Evolutionary conservation across 2,329 filamentous ascomycete species (phyloP).

Genomic region (Thielaviopsis punctulata): DNA sequence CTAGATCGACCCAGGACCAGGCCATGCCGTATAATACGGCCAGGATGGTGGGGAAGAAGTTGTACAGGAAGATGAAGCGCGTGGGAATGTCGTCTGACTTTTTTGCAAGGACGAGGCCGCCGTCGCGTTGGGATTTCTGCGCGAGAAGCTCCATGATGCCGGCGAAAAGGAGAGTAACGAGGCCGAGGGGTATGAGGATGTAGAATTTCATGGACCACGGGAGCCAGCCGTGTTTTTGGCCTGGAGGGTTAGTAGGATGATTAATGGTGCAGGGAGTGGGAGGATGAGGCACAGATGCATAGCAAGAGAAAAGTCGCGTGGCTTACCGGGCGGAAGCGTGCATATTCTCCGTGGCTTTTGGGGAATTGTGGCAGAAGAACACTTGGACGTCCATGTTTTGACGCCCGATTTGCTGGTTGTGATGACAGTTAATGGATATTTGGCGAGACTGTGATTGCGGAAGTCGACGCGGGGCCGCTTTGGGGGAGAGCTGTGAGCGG

Average conservation of each 20-base stretch:
- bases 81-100: conserved; percentile 20
- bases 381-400: background rate
- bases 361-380: background rate
- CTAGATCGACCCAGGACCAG: conserved; percentile 43
- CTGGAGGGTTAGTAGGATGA: background rate
- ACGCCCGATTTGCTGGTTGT: background rate
- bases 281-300: background rate
- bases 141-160: conserved; percentile 28
- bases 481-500: too few species aligned
- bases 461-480: background rate
- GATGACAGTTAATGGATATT: background rate
- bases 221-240: conserved; percentile 11
- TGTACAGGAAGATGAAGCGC: conserved; percentile 23
- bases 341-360: background rate
- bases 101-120: conserved; percentile 22
- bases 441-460: background rate
- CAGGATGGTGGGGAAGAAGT: conserved; percentile 35
- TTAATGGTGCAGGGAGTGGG: too few species aligned
- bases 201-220: conserved; percentile 13
- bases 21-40: conserved; percentile 37
- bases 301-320: conserved; percentile 11
- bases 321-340: conserved; percentile 13
- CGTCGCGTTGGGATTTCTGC: conserved; percentile 21
- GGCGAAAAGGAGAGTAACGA: conserved; percentile 24
- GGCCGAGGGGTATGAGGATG: conserved; percentile 22